phyloP scores from a whole-genome alignment of 495 filamentous ascomycete species.

The Hyphodiscus hymeniophilus region DNA sequence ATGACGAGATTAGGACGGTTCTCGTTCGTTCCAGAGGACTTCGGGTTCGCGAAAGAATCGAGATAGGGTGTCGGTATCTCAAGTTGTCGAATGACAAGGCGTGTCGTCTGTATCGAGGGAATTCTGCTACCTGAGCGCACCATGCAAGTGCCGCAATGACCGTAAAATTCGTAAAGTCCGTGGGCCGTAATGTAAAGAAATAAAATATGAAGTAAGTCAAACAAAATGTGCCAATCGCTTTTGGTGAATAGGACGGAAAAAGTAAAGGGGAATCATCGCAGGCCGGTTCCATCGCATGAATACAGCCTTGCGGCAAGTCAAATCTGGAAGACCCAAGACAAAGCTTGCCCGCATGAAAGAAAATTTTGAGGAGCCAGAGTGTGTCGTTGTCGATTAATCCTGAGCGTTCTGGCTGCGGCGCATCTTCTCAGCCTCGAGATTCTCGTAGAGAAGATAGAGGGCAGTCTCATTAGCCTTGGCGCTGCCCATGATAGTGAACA shows the following conservation, averaged over 20 bases:
- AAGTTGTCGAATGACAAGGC: slow-evolving; percentile 23
- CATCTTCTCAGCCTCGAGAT: slow-evolving; percentile 97
- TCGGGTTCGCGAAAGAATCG: slow-evolving; percentile 27
- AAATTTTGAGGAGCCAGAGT: slow-evolving; percentile 25
- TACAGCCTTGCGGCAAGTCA: slow-evolving; percentile 53
- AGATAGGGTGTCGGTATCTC: slow-evolving; percentile 23
- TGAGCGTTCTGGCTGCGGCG: slow-evolving; percentile 73
- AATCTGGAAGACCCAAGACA: slow-evolving; percentile 33
- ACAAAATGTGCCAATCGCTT: slow-evolving; percentile 30
- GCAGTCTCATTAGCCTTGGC: slow-evolving; percentile 88
- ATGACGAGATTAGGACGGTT: slow-evolving; percentile 32
- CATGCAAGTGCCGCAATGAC: slow-evolving; percentile 19
- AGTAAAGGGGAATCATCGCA: slow-evolving; percentile 21
- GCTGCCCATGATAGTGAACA: slow-evolving; percentile 99
- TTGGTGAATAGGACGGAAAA: slow-evolving; percentile 14
- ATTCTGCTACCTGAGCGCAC: slow-evolving; percentile 16
- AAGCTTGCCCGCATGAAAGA: slow-evolving; percentile 21
- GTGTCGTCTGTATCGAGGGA: slow-evolving; percentile 22
- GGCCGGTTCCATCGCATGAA: slow-evolving; percentile 32
- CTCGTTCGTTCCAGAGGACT: slow-evolving; percentile 28
- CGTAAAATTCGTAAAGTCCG: slow-evolving; percentile 25
- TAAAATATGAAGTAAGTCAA: slow-evolving; percentile 3
- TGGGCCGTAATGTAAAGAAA: slow-evolving; percentile 14
- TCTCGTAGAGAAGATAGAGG: slow-evolving; percentile 94
- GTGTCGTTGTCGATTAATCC: slow-evolving; percentile 37